phyloP scores from a whole-genome alignment of 192 early-diverging fungal species.

The Coemansia sp. region DNA sequence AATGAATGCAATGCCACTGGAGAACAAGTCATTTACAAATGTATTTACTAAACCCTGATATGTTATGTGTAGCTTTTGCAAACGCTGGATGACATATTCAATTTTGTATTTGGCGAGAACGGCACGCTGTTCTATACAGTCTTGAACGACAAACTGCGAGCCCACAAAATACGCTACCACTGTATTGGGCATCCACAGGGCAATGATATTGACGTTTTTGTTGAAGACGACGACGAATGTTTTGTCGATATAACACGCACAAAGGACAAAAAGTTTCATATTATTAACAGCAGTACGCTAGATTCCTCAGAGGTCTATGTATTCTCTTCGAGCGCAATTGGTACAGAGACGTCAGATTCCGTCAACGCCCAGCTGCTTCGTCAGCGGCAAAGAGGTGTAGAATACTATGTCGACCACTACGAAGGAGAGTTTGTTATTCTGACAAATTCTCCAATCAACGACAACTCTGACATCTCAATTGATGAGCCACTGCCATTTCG shows the following conservation, averaged over 20 bases:
- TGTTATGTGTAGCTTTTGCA: conserved; percentile 27
- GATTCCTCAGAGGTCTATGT: conserved; percentile 69
- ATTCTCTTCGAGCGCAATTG: conserved; percentile 32
- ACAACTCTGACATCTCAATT: conserved; percentile 26
- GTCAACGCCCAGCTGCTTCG: conserved; percentile 52
- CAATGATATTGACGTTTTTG: conserved; percentile 53
- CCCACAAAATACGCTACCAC: conserved; percentile 56
- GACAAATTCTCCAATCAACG: conserved; percentile 37
- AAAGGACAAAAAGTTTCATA: conserved; percentile 68
- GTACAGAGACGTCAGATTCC: not conserved
- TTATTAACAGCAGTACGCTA: conserved; percentile 70
- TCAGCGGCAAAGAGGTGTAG: conserved; percentile 58
- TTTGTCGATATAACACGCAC: conserved; percentile 77
- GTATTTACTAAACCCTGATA: not conserved
- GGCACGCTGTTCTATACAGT: conserved; percentile 68
- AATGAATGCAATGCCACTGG: not conserved
- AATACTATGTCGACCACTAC: conserved; percentile 79
- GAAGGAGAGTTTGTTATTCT: conserved; percentile 52
- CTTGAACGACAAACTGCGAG: conserved; percentile 66
- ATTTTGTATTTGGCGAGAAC: conserved; percentile 66
- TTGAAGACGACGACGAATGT: conserved; percentile 62
- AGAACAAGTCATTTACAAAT: too few relatives aligned
- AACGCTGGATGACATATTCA: conserved; percentile 55
- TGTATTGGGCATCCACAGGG: conserved; percentile 18
- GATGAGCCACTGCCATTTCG: conserved; percentile 58